Evolutionary conservation across 208 protist genomes (phyloP).

Genomic region (Phytomonas sp.): DNA sequence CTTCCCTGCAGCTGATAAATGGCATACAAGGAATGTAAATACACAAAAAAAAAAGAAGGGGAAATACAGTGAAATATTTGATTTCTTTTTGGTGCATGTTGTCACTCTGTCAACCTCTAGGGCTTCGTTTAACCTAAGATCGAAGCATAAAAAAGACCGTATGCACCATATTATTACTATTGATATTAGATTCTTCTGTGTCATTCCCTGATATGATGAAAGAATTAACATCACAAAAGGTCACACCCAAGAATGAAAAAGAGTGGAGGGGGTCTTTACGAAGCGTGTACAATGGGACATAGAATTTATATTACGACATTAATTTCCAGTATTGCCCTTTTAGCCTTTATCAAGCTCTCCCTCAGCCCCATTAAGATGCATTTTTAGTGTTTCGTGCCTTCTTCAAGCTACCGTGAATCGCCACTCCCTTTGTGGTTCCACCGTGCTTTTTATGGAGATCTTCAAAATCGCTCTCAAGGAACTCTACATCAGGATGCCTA

Average conservation of each 20-base stretch:
- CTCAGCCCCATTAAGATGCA: background rate
- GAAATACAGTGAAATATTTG: background rate
- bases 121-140: background rate
- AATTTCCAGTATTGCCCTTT: background rate
- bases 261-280: conserved; percentile 8
- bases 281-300: background rate
- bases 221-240: conserved; percentile 8
- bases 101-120: background rate
- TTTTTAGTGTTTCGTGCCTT: conserved; percentile 34
- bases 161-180: background rate
- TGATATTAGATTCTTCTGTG: conserved; percentile 3
- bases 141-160: background rate
- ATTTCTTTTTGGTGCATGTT: background rate
- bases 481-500: conserved; percentile 38
- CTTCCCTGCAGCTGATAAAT: background rate
- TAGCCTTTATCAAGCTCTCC: background rate
- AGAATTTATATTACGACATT: background rate
- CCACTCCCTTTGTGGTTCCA: conserved; percentile 62
- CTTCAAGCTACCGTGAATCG: conserved; percentile 56
- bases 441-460: conserved; percentile 56
- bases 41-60: conserved; percentile 5
- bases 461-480: conserved; percentile 46
- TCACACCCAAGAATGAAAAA: background rate
- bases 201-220: background rate
- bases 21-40: background rate